Base-by-base conservation (phyloP, 257 asterid genomes). In the Ilex aquifolium region DNA sequence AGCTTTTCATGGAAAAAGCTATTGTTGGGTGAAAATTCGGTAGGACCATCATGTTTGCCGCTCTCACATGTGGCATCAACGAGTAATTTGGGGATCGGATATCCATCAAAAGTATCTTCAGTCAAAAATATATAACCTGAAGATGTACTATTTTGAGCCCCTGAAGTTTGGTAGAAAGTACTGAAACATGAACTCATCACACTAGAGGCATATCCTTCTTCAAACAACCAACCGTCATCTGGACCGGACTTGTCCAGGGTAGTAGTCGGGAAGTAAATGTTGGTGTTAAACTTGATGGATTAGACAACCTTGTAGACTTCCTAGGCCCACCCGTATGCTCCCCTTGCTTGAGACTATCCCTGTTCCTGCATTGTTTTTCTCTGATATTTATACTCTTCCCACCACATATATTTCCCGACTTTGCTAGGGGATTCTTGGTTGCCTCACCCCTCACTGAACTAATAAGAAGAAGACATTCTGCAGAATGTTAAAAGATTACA, bases 381-480 rank as follows among this genome's bases (percentile, higher is more conserved):
- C 61, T 17, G 60, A 30, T 59, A 62, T 65, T 53, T 13, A 46
- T 52, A 59, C 55, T 59, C 55, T 58, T 52, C 62, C 56, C 53
- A 42, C 60, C 27, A 50, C 15, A 44, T 51, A 71, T 65, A 61
- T 68, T 61, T 49, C 12, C 16, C 48, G 66, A 60, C 62, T 69
- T 73, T 69, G 50, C 29, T 53, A 65, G n/a, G 13, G 77, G 67
- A 64, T 72, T 72, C 66, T 67, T 77, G 59, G 69, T 59, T 50
- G 80, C 66, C 70, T 64, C 75, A 48, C 69, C 81, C 79, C 81
- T 74, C 72, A 67, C 95, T 86, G 83, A 31, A 57, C 30, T 7
- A 52, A 48, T 50, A 11, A 56, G 46, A 3, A 39, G 5, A 61
- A 62, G 17, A 55, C 27, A 53, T 6, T 42, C 48, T 42, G 7